phyloP scores from a whole-genome alignment of 768 basidiomycete species.

The Hemileccinum rubropunctum region DNA sequence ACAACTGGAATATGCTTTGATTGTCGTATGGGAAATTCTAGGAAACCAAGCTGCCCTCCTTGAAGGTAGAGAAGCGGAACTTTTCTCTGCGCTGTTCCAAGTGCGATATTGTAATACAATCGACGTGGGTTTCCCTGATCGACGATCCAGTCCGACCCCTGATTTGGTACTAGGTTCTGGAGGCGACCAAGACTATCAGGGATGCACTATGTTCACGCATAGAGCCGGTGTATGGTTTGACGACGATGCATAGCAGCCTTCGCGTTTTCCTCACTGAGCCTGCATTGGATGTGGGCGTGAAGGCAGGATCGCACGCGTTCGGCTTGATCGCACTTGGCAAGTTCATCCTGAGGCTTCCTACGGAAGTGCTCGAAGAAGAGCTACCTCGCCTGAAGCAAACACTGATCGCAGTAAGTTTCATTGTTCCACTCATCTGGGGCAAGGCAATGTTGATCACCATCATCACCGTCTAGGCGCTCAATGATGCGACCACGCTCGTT shows the following conservation, averaged over 20 bases:
- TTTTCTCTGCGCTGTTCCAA: slow-evolving; percentile 68
- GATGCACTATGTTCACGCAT: slow-evolving; percentile 68
- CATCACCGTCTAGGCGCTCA: slow-evolving; percentile 52
- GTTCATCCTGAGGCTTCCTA: slow-evolving; percentile 75
- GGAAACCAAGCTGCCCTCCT: slow-evolving; percentile 69
- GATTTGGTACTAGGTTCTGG: slow-evolving; percentile 55
- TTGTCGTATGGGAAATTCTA: slow-evolving; percentile 81
- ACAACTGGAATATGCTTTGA: slow-evolving; percentile 73
- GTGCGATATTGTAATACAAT: slow-evolving; percentile 71
- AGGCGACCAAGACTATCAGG: slow-evolving; percentile 80
- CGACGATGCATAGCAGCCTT: slow-evolving; percentile 74
- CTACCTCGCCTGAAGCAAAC: slow-evolving; percentile 72
- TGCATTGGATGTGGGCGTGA: slow-evolving; percentile 50
- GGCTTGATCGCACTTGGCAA: slow-evolving; percentile 82
- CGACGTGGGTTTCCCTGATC: slow-evolving; percentile 47
- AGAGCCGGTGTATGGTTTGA: slow-evolving; percentile 83
- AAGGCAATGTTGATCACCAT: slow-evolving; percentile 1
- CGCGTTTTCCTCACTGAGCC: slow-evolving; percentile 60
- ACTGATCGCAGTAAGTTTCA: slow-evolving; percentile 57
- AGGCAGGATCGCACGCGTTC: slow-evolving; percentile 72
- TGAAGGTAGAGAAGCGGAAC: slow-evolving; percentile 76
- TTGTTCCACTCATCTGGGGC: neutral
- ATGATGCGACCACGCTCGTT: slow-evolving; percentile 68
- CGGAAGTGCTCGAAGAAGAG: slow-evolving; percentile 85
- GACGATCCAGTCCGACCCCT: neutral